Percentiles rank a stretch among this genome's conserved stretches.
These are phyloP conservation scores for Papiliotrema nemorosa DNA, from an alignment of 1,284 basidiomycete genomes.

Conservation along the genomic window DNA sequence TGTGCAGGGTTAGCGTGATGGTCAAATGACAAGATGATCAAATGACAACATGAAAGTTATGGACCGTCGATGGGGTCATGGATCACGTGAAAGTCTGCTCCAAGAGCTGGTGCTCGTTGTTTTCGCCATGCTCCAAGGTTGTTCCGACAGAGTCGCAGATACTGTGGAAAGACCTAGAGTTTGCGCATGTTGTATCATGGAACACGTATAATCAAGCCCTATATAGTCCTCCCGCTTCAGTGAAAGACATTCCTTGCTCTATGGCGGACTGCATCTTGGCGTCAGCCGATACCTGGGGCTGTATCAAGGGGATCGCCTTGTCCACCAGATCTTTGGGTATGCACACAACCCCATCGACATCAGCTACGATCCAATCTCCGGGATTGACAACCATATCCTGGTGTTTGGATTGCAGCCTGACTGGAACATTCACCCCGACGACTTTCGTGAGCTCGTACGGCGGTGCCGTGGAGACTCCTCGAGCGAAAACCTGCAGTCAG, in stretches of 20 bases:
- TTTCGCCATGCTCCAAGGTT: too few species aligned
- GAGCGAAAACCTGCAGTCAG: slow-evolving; percentile 8
- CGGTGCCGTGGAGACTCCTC: slow-evolving; percentile 1
- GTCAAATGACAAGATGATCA: too few species aligned
- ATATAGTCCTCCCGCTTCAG: slow-evolving; percentile 4
- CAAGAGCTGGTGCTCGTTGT: too few species aligned
- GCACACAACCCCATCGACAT: slow-evolving; percentile 9
- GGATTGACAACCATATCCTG: slow-evolving; percentile 3
- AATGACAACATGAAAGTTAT: too few species aligned
- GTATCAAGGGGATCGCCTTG: slow-evolving; percentile 6
- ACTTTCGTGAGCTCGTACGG: slow-evolving; percentile 9
- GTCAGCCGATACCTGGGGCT: slow-evolving; percentile 5
- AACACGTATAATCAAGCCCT: background rate
- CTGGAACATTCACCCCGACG: background rate
- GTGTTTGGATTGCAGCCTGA: background rate
- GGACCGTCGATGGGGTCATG: too few species aligned
- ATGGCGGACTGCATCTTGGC: slow-evolving; percentile 4
- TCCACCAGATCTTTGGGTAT: background rate
- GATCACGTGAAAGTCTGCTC: too few species aligned
- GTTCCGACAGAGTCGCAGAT: too few species aligned
- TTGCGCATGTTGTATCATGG: too few species aligned
- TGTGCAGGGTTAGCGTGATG: too few species aligned
- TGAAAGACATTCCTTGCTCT: slow-evolving; percentile 7
- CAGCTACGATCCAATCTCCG: slow-evolving; percentile 8
- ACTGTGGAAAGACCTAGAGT: too few species aligned